A percentile compares a stretch with the other conserved stretches of the same genome.
Conservation (phyloP, 257 asterid species). For the Oldenlandia corymbosa region DNA sequence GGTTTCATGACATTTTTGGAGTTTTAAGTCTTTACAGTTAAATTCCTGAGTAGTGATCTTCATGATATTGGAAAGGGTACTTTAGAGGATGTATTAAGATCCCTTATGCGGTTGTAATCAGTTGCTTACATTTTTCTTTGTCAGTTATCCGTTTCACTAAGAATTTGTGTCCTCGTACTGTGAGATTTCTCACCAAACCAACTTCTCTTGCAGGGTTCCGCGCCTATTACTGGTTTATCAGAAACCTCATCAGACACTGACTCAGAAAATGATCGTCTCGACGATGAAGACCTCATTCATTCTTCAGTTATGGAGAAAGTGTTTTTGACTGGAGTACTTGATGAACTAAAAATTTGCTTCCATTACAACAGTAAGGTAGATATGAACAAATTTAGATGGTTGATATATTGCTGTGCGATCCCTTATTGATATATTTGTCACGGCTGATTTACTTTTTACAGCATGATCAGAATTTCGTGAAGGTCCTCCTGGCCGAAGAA, state of each 20-base stretch:
- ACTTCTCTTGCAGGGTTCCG: conserved; percentile 49
- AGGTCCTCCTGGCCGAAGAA: conserved; percentile 87
- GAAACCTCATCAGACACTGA: conserved; percentile 77
- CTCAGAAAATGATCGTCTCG: conserved; percentile 37
- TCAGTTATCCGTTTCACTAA: background rate
- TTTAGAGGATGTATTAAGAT: background rate
- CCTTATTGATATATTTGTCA: background rate
- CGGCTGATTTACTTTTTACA: conserved; percentile 16
- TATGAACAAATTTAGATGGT: conserved; percentile 6
- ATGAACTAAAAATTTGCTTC: conserved; percentile 79
- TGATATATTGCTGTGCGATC: background rate
- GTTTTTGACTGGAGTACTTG: conserved; percentile 75
- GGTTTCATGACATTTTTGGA: background rate
- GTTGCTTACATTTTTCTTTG: background rate
- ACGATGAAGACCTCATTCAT: conserved; percentile 42
- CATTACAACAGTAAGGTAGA: conserved; percentile 67
- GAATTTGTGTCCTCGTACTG: background rate
- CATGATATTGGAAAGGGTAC: background rate
- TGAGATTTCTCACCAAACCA: background rate
- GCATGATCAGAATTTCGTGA: conserved; percentile 53
- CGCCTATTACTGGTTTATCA: conserved; percentile 61
- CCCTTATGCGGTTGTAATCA: background rate
- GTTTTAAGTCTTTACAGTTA: no score
- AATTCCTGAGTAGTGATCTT: background rate
- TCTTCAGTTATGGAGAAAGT: conserved; percentile 49